Base-by-base conservation (phyloP, 371 early-diverging fungal genomes). In the Aphelidium insulamus region DNA sequence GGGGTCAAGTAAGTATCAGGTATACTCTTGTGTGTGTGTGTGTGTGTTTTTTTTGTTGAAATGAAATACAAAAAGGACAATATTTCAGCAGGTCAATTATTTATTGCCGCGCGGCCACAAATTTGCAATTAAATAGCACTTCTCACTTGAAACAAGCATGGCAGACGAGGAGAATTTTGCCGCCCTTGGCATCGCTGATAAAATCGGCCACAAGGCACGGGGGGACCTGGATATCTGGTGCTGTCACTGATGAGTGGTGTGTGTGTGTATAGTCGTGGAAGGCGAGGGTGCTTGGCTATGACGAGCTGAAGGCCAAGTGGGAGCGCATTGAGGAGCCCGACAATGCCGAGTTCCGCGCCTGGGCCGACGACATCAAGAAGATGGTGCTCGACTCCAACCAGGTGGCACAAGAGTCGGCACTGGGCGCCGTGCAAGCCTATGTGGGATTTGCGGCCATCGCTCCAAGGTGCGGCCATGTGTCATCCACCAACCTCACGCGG, bases 371-470 rank as follows among this genome's bases (percentile, higher is more conserved):
- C 33, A 40, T 90, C 27, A 68, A 70, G 45, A 80, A 77, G 40
- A 73, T 87, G 44, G 69, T 69, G 1, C 51, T 66, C 3, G 97
- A 95, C 47, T 52, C 77, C 14, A 94, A 95, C 51, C 66, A 76
- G 22, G 80, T 77, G 5, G 91, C 95, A 1, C 85, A 80, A 50
- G 94, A 92, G 50, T 54, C 77, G 3, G 97, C 78, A 9, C 38
- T 95, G 31, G 47, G 46, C 12, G 69, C 84, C 2, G 50, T 79
- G 21, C 48, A 71, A 18, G 69, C 71, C 27, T 91, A 61, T 54
- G 65, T 86, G 22, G 65, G 70, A 43, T 69, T 75, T 46, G 78
- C 84, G 18, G 88, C 85, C 6, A 62, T 64, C 36, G 72, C 81
- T 4, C 45, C 58, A 25, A 72, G 64, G 72, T 70, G 61, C 47